Evolutionary conservation across 129 eudicot species (phyloP).

Genomic region (Helianthus tuberosus): DNA sequence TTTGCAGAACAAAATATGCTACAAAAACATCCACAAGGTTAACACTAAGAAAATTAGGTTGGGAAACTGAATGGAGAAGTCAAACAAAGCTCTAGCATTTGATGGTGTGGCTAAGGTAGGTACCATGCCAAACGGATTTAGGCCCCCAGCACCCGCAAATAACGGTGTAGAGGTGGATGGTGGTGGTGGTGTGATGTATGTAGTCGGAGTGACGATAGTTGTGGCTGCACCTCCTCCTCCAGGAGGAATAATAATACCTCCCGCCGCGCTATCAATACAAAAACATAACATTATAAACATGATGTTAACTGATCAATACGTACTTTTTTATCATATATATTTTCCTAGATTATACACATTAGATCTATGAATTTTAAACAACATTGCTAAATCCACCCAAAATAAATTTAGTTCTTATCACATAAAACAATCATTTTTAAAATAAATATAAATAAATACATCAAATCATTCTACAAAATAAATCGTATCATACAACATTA

Average conservation of each 20-base stretch:
- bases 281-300: background rate
- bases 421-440: background rate
- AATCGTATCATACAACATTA: background rate
- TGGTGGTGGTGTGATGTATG: constrained; percentile 29
- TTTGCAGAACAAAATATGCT: constrained; percentile 10
- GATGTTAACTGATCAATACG: background rate
- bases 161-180: constrained; percentile 34
- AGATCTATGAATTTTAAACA: background rate
- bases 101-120: constrained; percentile 28
- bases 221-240: constrained; percentile 38
- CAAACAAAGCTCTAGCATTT: constrained; percentile 23
- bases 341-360: background rate
- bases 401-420: background rate
- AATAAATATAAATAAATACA: background rate
- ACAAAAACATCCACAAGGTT: constrained; percentile 22
- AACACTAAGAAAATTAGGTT: constrained; percentile 6
- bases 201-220: constrained; percentile 25
- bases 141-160: constrained; percentile 31
- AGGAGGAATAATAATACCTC: constrained; percentile 43
- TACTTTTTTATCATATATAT: background rate
- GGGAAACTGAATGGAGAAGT: background rate
- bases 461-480: background rate
- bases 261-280: constrained; percentile 52
- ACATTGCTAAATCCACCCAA: background rate
- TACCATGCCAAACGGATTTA: constrained; percentile 36